Evolutionary conservation across 768 basidiomycete species (phyloP).

Genomic region (Auriscalpium microsporum): DNA sequence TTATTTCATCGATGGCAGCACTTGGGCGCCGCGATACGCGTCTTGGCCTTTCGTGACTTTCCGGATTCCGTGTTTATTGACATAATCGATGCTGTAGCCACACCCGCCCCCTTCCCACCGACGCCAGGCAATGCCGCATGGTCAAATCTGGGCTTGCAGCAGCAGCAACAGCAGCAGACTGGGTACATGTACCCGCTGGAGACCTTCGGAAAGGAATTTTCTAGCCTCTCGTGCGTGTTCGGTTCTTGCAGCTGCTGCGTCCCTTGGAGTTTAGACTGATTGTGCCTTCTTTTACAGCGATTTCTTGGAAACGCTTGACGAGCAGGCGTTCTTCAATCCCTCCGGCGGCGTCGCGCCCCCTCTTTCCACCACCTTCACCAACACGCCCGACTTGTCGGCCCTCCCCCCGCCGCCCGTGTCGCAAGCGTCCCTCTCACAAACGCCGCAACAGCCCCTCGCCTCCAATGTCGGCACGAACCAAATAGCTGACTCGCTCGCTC

Average conservation of each 20-base stretch:
- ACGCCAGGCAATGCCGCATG: constrained; percentile 36
- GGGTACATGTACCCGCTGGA: constrained; percentile 66
- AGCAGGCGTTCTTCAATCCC: constrained; percentile 69
- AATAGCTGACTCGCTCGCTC: not conserved
- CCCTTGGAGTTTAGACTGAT: not conserved
- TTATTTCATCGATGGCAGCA: too few species aligned
- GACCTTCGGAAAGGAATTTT: constrained; percentile 73
- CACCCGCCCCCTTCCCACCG: constrained; percentile 12
- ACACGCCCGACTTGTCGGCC: constrained; percentile 15
- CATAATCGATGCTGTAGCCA: not conserved
- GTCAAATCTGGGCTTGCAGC: constrained; percentile 39
- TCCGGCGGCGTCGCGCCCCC: constrained; percentile 41
- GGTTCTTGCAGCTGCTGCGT: not conserved
- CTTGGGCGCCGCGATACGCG: too few species aligned
- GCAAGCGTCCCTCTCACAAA: constrained; percentile 17
- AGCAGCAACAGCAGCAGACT: constrained; percentile 34
- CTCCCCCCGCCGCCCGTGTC: constrained; percentile 5
- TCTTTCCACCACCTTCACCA: constrained; percentile 35
- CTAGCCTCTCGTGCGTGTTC: constrained; percentile 60
- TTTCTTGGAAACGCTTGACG: constrained; percentile 82
- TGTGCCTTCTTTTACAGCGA: constrained; percentile 48
- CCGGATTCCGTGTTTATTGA: not conserved
- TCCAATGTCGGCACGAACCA: not conserved
- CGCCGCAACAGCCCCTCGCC: not conserved
- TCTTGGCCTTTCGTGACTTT: too few species aligned